A percentile compares a stretch with the other conserved stretches of the same genome.
Conservation (phyloP, 768 basidiomycete species). For the Boletus pseudo-olivaceus region DNA sequence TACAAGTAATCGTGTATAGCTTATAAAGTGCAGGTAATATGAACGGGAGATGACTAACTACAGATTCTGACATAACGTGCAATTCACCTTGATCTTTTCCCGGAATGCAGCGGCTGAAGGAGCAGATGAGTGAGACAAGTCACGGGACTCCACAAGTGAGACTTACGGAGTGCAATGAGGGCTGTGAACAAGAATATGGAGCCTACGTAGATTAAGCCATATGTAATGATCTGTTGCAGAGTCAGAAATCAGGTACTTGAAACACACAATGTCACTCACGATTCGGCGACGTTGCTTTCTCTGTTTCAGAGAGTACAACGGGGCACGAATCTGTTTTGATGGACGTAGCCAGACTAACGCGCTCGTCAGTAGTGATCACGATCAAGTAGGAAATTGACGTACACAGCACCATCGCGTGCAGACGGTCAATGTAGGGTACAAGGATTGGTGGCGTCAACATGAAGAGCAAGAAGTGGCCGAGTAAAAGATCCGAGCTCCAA, state of each 20-base stretch:
- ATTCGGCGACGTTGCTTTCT: conserved; percentile 88
- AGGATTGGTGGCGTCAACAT: conserved; percentile 85
- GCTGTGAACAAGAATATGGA: conserved; percentile 69
- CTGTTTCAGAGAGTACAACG: conserved; percentile 86
- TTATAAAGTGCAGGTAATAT: conserved; percentile 29
- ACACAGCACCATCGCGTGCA: conserved; percentile 92
- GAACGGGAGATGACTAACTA: conserved; percentile 41
- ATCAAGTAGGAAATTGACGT: conserved; percentile 21
- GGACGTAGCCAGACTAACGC: conserved; percentile 87
- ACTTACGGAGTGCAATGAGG: conserved; percentile 77
- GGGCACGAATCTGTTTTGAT: conserved; percentile 90
- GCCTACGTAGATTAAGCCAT: conserved; percentile 71
- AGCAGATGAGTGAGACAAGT: conserved; percentile 6
- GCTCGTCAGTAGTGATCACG: conserved; percentile 14
- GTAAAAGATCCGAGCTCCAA: conserved; percentile 92
- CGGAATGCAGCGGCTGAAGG: conserved; percentile 58
- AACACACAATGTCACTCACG: conserved; percentile 42
- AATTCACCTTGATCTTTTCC: conserved; percentile 54
- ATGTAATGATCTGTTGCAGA: conserved; percentile 66
- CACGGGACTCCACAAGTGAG: not conserved
- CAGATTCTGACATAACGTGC: conserved; percentile 64
- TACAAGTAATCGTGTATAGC: conserved; percentile 31
- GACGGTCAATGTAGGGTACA: conserved; percentile 86
- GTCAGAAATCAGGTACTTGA: conserved; percentile 8
- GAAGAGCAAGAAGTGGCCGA: conserved; percentile 85